phyloP scores from a whole-genome alignment of 306 rosid genomes.

The Cyclanthera cordifolia region DNA sequence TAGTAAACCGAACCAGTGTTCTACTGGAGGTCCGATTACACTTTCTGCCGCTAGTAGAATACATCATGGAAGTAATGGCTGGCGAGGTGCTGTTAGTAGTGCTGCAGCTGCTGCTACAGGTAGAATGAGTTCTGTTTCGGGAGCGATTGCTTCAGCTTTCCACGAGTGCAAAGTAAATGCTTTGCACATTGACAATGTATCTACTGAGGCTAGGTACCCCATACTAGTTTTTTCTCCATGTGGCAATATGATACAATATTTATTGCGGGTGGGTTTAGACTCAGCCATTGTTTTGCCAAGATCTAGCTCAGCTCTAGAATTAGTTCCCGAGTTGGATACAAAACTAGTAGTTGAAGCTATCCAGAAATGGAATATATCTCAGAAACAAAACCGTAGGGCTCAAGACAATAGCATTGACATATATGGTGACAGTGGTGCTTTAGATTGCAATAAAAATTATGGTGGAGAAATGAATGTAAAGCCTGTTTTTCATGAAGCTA shows the following conservation, averaged over 20 bases:
- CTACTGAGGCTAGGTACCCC: constrained; percentile 46
- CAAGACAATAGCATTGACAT: constrained; percentile 67
- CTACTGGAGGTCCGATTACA: constrained; percentile 52
- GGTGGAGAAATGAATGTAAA: constrained; percentile 42
- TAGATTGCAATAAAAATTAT: constrained; percentile 45
- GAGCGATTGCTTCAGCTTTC: constrained; percentile 80
- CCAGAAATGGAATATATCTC: constrained; percentile 86
- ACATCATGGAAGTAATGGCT: constrained; percentile 67
- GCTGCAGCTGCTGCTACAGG: constrained; percentile 97
- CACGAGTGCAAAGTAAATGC: constrained; percentile 41
- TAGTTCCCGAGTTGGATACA: constrained; percentile 44
- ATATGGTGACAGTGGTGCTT: constrained; percentile 73
- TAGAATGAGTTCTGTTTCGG: constrained; percentile 42
- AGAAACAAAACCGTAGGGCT: constrained; percentile 55
- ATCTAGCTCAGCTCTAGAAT: constrained; percentile 36
- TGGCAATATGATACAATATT: constrained; percentile 78
- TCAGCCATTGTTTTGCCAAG: constrained; percentile 28
- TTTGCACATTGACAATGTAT: constrained; percentile 31
- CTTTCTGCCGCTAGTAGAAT: constrained; percentile 78
- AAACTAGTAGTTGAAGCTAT: constrained; percentile 72
- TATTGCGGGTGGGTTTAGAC: constrained; percentile 40
- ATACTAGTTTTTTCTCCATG: constrained; percentile 76
- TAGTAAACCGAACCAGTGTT: constrained; percentile 35
- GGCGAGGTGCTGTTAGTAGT: constrained; percentile 82
- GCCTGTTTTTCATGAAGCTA: constrained; percentile 26